phyloP scores from a whole-genome alignment of 164 flowering plant genomes.

The Paratinospora sagittata region DNA sequence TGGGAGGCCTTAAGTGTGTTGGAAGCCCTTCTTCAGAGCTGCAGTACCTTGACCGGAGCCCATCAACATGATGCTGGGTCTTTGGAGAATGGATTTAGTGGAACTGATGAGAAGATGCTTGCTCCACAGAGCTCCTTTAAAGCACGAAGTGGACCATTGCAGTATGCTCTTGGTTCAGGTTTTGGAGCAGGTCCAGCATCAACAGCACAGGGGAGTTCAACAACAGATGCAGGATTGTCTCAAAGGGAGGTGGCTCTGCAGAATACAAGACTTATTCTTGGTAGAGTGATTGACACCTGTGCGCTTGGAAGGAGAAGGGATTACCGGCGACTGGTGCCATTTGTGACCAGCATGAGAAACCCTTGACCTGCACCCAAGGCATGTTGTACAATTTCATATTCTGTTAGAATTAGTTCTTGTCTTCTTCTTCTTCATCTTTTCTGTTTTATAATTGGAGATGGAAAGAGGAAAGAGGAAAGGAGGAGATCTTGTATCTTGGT shows the following conservation, averaged over 20 bases:
- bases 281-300: conserved; percentile 80
- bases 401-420: background rate
- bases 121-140: conserved; percentile 82
- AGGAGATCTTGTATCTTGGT: background rate
- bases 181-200: conserved; percentile 28
- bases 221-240: conserved; percentile 45
- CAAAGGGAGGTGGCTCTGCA: conserved; percentile 76
- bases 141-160: conserved; percentile 86
- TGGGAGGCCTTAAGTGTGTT: conserved; percentile 94
- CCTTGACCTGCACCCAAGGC: conserved; percentile 7
- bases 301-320: conserved; percentile 89
- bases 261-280: conserved; percentile 83
- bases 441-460: background rate
- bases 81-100: conserved; percentile 59
- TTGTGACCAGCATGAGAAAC: conserved; percentile 56
- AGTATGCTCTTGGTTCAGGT: conserved; percentile 47
- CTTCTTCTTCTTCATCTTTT: background rate
- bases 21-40: conserved; percentile 95
- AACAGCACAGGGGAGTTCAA: conserved; percentile 31
- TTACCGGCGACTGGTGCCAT: conserved; percentile 80
- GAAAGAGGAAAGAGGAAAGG: background rate
- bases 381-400: background rate
- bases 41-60: conserved; percentile 65
- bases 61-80: conserved; percentile 49
- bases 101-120: conserved; percentile 62